Percentiles rank a stretch among this genome's conserved stretches.
phyloP scores from a whole-genome alignment of 495 filamentous ascomycete genomes.

The Copromyces sp. region DNA sequence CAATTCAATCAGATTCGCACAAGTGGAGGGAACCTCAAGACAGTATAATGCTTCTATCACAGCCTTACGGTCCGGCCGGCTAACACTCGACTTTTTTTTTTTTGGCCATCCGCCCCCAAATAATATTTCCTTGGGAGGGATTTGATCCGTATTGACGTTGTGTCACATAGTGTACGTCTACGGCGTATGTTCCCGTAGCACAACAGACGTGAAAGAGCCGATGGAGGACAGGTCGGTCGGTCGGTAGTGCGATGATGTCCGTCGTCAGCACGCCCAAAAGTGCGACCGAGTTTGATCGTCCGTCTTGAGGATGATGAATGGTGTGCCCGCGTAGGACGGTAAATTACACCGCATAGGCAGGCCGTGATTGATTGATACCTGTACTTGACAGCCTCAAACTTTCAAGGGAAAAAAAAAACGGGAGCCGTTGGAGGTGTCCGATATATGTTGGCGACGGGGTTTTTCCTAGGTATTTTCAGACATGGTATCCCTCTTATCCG shows the following conservation, averaged over 20 bases:
- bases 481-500: not conserved
- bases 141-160: too few species aligned
- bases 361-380: not conserved
- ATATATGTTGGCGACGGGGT: not conserved
- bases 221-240: not conserved
- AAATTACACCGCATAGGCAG: not conserved
- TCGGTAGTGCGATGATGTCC: not conserved
- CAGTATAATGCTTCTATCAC: too few species aligned
- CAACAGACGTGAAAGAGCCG: not conserved
- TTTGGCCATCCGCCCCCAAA: too few species aligned
- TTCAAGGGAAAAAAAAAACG: not conserved
- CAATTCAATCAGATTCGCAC: too few species aligned
- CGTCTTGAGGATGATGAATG: too few species aligned
- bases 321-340: not conserved
- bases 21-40: too few species aligned
- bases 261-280: not conserved
- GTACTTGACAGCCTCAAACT: too few species aligned
- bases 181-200: not conserved
- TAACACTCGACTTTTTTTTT: too few species aligned
- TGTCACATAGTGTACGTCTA: too few species aligned
- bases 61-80: too few species aligned
- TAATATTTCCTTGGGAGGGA: too few species aligned
- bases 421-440: not conserved
- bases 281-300: not conserved
- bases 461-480: not conserved